Evolutionary conservation across 495 filamentous ascomycete species (phyloP).

Genomic region (Penicillium cataractarum): DNA sequence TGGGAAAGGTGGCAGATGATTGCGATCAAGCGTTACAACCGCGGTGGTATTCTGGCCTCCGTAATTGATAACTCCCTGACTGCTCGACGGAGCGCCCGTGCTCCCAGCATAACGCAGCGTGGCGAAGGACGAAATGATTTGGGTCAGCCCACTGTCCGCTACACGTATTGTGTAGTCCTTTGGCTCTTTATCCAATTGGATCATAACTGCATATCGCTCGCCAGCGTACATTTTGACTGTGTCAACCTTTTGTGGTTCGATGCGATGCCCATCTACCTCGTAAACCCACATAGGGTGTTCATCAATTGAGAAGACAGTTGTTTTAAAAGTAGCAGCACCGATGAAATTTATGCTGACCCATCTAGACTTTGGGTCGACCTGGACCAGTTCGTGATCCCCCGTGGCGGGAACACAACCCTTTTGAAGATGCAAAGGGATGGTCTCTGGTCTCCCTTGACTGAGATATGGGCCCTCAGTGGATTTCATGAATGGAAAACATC

Average conservation of each 20-base stretch:
- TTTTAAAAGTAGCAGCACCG: slow-evolving; percentile 41
- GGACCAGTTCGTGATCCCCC: slow-evolving; percentile 33
- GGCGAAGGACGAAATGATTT: not conserved
- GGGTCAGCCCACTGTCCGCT: not conserved
- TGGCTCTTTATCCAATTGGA: slow-evolving; percentile 39
- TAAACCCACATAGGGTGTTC: slow-evolving; percentile 47
- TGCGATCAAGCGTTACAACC: not conserved
- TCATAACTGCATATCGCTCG: slow-evolving; percentile 40
- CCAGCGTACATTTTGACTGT: slow-evolving; percentile 35
- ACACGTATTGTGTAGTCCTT: slow-evolving; percentile 39
- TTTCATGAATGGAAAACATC: not conserved
- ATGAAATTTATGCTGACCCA: slow-evolving; percentile 58
- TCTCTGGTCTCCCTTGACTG: slow-evolving; percentile 7
- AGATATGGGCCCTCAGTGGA: not conserved
- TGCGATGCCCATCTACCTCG: slow-evolving; percentile 43
- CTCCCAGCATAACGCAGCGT: not conserved
- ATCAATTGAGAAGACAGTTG: slow-evolving; percentile 45
- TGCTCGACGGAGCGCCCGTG: not conserved
- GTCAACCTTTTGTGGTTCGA: slow-evolving; percentile 39
- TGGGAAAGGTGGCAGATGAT: not conserved
- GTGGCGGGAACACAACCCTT: slow-evolving; percentile 42
- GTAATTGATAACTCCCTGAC: not conserved
- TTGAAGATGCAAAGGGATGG: slow-evolving; percentile 38
- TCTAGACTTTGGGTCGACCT: slow-evolving; percentile 34
- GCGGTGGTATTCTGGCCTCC: not conserved